Base-by-base conservation (phyloP, 2,329 filamentous ascomycete species). In the Cercospora sojina region DNA sequence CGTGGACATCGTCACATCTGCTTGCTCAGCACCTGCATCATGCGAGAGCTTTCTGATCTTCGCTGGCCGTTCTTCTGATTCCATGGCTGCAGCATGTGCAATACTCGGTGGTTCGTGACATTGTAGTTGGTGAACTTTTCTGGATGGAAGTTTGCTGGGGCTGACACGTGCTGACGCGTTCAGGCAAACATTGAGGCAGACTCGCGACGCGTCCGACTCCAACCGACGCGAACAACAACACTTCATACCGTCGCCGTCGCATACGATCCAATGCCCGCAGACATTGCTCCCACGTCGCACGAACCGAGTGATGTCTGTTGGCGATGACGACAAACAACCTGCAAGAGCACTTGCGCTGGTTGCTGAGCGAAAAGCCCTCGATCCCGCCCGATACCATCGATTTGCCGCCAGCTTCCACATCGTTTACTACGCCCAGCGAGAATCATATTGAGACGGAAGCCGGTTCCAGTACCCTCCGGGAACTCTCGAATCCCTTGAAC, bases 61-160 rank as follows among this genome's bases (percentile, higher is more conserved):
- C 2, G 79, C 75, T 7, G 86, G 86, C 57, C 85, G 78, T 68
- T 85, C 85, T 65, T 85, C 84, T 47, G 80, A 80, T 64, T 84
- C 84, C 85, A 87, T 87, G n/a, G 69, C 78, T 23, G 13, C 6
- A 3, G 49, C 7, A 3, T 41, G 57, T 12, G 12, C 29, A 10
- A 41, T 6, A 5, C 5, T 16, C 20, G 20, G 7, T 23, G 38
- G 7, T 8, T 16, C n/a, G 64, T 55, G 53, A 29, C 31, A 31
- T 23, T 31, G 38, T 58, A 18, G 62, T 29, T 18, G 23, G 63
- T 12, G 61, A 47, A 67, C 32, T 47, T 63, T 66, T 66, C 59
- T 32, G 53, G 29, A 12, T 31, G 25, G 9, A 56, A 18, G 18
- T 12, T 18, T 10, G 13, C 7, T 58, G 51, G 51, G 41, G 31